phyloP scores from a whole-genome alignment of 1,284 basidiomycete species.

The Volvariella surrecta region DNA sequence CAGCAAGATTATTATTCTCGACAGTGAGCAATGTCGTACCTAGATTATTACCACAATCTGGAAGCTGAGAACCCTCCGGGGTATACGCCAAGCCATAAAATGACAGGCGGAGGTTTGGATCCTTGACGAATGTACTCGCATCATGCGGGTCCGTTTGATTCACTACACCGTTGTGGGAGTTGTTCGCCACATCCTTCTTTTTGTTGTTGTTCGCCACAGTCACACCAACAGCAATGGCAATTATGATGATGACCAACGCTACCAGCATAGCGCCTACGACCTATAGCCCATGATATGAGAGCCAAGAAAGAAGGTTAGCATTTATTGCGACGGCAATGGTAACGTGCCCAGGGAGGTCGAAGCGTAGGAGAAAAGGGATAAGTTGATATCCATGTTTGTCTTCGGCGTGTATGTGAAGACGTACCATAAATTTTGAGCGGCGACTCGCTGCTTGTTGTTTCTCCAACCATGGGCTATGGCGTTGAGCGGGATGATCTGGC shows the following conservation, averaged over 20 bases:
- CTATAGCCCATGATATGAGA: conserved; percentile 10
- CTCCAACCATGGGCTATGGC: conserved; percentile 12
- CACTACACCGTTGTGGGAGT: conserved; percentile 10
- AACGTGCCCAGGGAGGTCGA: too few species aligned
- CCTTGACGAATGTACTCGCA: conserved; percentile 54
- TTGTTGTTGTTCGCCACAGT: conserved; percentile 12
- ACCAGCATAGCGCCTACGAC: conserved; percentile 13
- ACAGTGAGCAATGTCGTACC: conserved; percentile 16
- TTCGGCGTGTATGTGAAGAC: too few species aligned
- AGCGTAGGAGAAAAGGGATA: too few species aligned
- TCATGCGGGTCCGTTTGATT: conserved; percentile 38
- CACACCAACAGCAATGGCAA: conserved; percentile 22
- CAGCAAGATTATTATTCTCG: not conserved
- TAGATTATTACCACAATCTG: conserved; percentile 39
- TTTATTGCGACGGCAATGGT: too few species aligned
- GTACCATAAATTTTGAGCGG: conserved; percentile 14
- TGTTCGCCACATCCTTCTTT: conserved; percentile 7
- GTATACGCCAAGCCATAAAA: conserved; percentile 67
- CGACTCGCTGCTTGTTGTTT: conserved; percentile 8
- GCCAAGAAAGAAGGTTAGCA: not conserved
- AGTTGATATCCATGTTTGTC: too few species aligned
- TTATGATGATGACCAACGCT: conserved; percentile 11
- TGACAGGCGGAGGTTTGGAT: conserved; percentile 47
- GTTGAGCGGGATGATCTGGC: conserved; percentile 2
- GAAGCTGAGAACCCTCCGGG: conserved; percentile 44